Evolutionary conservation across 2,329 filamentous ascomycete species (phyloP), one percentile per base, ranked within the genome.

Genomic region (Aspergillus novoparasiticus): DNA sequence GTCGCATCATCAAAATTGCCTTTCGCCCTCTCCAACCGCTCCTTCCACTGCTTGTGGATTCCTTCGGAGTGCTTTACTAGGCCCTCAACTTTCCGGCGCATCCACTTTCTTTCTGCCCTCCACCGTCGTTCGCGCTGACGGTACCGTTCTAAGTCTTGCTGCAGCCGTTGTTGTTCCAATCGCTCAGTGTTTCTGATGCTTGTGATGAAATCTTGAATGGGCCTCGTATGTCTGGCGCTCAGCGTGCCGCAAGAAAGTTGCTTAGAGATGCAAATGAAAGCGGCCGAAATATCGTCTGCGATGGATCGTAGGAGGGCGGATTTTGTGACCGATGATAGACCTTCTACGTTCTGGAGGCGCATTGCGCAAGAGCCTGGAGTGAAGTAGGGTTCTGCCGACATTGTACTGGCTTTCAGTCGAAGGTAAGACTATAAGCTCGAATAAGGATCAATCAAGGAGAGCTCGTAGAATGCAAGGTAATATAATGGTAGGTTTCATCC

Each of bases 201-300:
- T 6, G 65, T 57, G 53, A 76, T 68, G 21, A 78, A 61, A 1
- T 66, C 43, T 59, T 76, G 66, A 39, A 77, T 68, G 3, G 73
- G 69, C 0, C 45, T 46, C 0, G 72, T 73, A 36, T 77, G 68
- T 4, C 63, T 50, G 1, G 63, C 16, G 28, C 46, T 59, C 4
- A 79, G 68, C 10, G 60, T 69, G 1, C 72, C 74, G 5, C 62
- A 62, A n/a, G 67, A 66, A 19, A 70, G 51, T 21, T 75, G 70
- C 19, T 69, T 66, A 16, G 68, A 68, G 56, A 79, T 72, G 36
- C 60, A 67, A 51, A 72, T 70, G 23, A 79, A 72, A 3, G 68
- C 69, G 0, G 68, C 66, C 21, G 66, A 61, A 48, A 79, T 75
- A 54, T 79, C 74, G 39, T 69, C 61, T 21, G 75, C 71, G 55